These are phyloP conservation scores for Cercospora canescens DNA, from an alignment of 2,329 filamentous ascomycete species.

Conservation along the genomic window DNA sequence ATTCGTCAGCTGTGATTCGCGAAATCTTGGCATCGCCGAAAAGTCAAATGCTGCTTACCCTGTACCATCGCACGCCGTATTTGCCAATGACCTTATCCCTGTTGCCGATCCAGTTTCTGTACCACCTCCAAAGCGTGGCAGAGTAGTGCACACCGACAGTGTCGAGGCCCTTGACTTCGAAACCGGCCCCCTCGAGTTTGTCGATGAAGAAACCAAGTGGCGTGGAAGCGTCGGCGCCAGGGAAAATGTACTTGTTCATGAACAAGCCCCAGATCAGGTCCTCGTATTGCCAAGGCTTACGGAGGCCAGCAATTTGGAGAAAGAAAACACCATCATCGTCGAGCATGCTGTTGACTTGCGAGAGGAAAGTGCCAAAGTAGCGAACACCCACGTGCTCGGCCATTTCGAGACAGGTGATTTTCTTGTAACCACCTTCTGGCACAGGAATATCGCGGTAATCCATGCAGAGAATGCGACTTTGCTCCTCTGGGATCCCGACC, in stretches of 20 bases:
- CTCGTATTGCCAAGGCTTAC: conserved; percentile 96
- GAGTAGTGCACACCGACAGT: conserved; percentile 97
- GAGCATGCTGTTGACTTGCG: conserved; percentile 90
- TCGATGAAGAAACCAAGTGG: conserved; percentile 86
- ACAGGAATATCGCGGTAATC: conserved; percentile 94
- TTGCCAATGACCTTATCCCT: conserved; percentile 88
- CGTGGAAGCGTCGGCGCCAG: conserved; percentile 91
- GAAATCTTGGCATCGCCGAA: background rate
- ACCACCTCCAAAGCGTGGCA: conserved; percentile 96
- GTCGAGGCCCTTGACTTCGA: conserved; percentile 88
- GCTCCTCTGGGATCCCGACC: conserved; percentile 77
- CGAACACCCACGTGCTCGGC: conserved; percentile 96
- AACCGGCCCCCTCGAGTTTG: conserved; percentile 80
- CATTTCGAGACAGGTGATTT: conserved; percentile 98
- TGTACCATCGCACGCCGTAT: conserved; percentile 94
- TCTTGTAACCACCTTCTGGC: conserved; percentile 74
- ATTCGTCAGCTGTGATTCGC: conserved; percentile 3
- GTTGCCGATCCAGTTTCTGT: conserved; percentile 97
- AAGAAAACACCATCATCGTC: conserved; percentile 96
- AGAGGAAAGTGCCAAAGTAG: conserved; percentile 77
- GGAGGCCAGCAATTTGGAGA: conserved; percentile 90
- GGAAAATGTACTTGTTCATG: conserved; percentile 99
- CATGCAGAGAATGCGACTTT: conserved; percentile 91
- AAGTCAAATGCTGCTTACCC: conserved; percentile 59
- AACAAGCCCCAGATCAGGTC: conserved; percentile 97